These are phyloP conservation scores for Ceratobasidium papillatum DNA, from an alignment of 1,284 basidiomycete genomes.

Conservation along the genomic window DNA sequence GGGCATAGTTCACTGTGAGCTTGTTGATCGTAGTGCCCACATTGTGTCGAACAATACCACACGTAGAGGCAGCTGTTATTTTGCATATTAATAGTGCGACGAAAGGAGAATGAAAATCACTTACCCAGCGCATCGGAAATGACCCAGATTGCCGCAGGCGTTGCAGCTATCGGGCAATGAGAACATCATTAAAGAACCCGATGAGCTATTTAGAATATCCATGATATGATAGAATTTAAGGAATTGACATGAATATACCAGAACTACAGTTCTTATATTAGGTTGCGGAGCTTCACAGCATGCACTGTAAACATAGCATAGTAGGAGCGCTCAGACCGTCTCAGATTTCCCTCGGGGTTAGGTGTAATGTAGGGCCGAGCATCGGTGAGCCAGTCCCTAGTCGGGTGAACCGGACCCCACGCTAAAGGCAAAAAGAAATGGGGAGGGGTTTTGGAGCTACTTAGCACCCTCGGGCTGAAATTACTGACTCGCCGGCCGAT, in stretches of 20 bases:
- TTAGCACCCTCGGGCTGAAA: too few relatives aligned
- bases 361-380: too few relatives aligned
- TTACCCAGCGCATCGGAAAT: neutral
- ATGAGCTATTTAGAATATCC: neutral
- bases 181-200: neutral
- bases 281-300: too few relatives aligned
- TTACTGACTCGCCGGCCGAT: too few relatives aligned
- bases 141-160: neutral
- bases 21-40: neutral
- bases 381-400: too few relatives aligned
- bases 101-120: neutral
- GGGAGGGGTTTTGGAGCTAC: too few relatives aligned
- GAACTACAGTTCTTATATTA: too few relatives aligned
- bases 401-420: too few relatives aligned
- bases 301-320: too few relatives aligned
- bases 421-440: too few relatives aligned
- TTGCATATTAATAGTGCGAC: neutral
- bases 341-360: too few relatives aligned
- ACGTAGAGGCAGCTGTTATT: neutral
- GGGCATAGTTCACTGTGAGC: neutral
- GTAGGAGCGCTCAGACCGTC: too few relatives aligned
- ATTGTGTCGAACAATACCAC: neutral
- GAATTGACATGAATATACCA: neutral
- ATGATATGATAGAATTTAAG: neutral
- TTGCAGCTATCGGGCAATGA: neutral